A percentile compares a stretch with the other conserved stretches of the same genome.
Evolutionary conservation across 2,329 filamentous ascomycete species (phyloP).

Genomic region (Didymosphaeria variabile): DNA sequence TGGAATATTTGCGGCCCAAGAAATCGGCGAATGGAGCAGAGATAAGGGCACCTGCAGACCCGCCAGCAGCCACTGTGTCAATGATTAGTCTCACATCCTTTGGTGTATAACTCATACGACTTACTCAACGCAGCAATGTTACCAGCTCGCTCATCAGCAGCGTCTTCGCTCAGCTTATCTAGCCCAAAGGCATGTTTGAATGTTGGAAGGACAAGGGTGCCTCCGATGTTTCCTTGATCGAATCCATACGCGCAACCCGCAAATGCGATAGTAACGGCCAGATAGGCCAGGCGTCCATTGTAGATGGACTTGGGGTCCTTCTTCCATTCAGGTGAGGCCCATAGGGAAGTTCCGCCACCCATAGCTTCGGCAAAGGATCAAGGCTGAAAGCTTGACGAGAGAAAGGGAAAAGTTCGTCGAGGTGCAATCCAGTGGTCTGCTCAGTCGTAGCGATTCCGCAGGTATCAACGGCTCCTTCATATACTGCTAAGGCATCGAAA

Average conservation of each 20-base stretch:
- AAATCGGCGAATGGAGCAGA: constrained; percentile 39
- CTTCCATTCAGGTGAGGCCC: constrained; percentile 50
- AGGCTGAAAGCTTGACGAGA: not conserved
- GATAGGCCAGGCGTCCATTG: constrained; percentile 46
- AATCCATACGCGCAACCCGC: constrained; percentile 43
- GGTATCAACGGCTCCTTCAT: not conserved
- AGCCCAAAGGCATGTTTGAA: constrained; percentile 51
- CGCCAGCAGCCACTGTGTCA: constrained; percentile 40
- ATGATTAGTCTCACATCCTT: constrained; percentile 6
- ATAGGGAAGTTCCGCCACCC: constrained; percentile 52
- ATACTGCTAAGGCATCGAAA: not conserved
- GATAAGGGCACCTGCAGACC: constrained; percentile 49
- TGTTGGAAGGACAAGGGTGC: constrained; percentile 49
- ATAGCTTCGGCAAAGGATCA: constrained; percentile 29
- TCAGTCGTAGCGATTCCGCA: not conserved
- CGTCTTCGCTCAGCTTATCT: constrained; percentile 33
- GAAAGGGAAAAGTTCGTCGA: not conserved
- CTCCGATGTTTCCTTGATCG: constrained; percentile 53
- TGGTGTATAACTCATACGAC: constrained; percentile 13
- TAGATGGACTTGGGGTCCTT: constrained; percentile 51
- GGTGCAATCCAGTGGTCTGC: not conserved
- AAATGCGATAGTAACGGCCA: constrained; percentile 43
- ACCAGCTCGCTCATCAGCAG: constrained; percentile 38
- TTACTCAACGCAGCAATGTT: constrained; percentile 47
- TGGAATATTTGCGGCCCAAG: constrained; percentile 45